Conservation (phyloP, 306 rosid genomes). For the Cucumis sativus region Cucumber_9930_V3 NC_026657.2:4249501-4250000, state of each 20-base stretch:
- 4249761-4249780: too few relatives aligned
- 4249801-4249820: too few relatives aligned
- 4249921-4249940: too few relatives aligned
- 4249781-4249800: too few relatives aligned
- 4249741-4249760: neutral
- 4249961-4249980: too few relatives aligned
- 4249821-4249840: too few relatives aligned
- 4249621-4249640: constrained; percentile 61
- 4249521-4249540: neutral
- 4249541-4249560: constrained; percentile 8
- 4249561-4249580: constrained; percentile 26
- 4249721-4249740: neutral
- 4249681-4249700: constrained; percentile 90
- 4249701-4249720: constrained; percentile 70
- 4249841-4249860: too few relatives aligned
- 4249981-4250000: neutral
- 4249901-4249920: too few relatives aligned
- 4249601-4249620: neutral
- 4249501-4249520: neutral
- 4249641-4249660: constrained; percentile 93
- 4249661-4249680: constrained; percentile 85
- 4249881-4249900: too few relatives aligned
- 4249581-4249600: neutral
- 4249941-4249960: too few relatives aligned
- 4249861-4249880: too few relatives aligned